Evolutionary conservation across 805 yeast species (phyloP), one percentile per base, ranked within the genome.

Genomic region (Henningerozyma blattae): DNA sequence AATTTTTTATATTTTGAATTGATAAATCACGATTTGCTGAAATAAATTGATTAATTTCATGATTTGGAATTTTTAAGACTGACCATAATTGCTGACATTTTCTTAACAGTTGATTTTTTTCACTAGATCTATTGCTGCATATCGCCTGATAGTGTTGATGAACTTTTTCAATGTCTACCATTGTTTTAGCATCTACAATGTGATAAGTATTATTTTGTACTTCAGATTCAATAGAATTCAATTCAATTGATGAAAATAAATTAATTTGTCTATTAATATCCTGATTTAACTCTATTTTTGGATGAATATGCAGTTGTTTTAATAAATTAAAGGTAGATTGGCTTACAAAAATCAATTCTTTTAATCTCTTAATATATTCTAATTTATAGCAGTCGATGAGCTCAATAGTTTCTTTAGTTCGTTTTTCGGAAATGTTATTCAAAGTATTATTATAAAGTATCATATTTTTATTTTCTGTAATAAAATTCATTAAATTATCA

Each of bases 41-140:
- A 14, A 55, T 46, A 42, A 80, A 77, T 0, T 48, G 44, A 8
- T 54, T 56, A n/a, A 62, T 48, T 34, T 61, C 58, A 0, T 57
- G 51, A 6, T 55, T 42, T 19, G 65, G 65, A 40, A 76, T 74
- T 12, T 68, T 67, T 5, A 80, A 58, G 43, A 69, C 74, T 1
- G 44, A 49, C 86, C 87, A 79, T 22, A 80, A 54, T 5, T 46
- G 45, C 12, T 54, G 45, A 45, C 83, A 76, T 14, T 66, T 61
- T 2, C 48, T 38, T 5, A 59, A 39, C 22, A 60, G 54, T 15
- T 37, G 25, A 47, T 46, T 36, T 48, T 54, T 43, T 61, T 64
- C 47, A 48, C 52, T 41, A 59, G 67, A 32, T 54, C 60, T 31
- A 55, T 46, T 15, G 44, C 58, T 34, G 45, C 54, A 28, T 59